Conservation (phyloP, 2,329 filamentous ascomycete genomes). For the Trichoderma atrobrunneum region DNA sequence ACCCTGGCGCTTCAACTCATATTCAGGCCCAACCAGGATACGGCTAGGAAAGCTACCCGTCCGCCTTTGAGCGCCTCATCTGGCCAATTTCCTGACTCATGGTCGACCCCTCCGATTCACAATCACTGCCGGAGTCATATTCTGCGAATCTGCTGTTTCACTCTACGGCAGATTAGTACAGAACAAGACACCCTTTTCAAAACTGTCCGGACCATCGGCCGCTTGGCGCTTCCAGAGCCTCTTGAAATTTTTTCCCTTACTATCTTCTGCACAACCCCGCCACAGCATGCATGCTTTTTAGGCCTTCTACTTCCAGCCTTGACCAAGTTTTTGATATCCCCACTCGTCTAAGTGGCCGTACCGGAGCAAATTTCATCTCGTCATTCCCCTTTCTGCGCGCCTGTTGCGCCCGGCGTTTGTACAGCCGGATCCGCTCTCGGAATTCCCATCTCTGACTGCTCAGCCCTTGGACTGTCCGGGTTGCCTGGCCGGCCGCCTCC, state of each 20-base stretch:
- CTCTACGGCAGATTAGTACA: not conserved
- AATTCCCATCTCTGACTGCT: constrained; percentile 21
- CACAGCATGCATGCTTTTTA: not conserved
- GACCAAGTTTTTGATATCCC: constrained; percentile 22
- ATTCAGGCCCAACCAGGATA: not conserved
- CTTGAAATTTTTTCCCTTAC: not conserved
- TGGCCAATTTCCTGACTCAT: not conserved
- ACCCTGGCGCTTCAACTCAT: constrained; percentile 2
- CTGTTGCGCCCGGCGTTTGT: constrained; percentile 18
- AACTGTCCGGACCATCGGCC: not conserved
- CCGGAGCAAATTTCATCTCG: constrained; percentile 30
- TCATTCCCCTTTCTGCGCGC: constrained; percentile 28
- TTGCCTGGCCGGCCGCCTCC: constrained; percentile 25
- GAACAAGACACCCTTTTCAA: not conserved
- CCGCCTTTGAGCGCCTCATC: not conserved
- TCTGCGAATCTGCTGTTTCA: not conserved
- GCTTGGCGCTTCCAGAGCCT: not conserved
- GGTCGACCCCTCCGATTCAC: not conserved
- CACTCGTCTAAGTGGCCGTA: constrained; percentile 30
- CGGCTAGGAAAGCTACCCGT: constrained; percentile 3
- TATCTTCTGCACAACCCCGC: constrained; percentile 5
- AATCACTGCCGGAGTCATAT: not conserved
- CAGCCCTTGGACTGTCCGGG: constrained; percentile 22
- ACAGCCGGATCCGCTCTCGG: constrained; percentile 30
- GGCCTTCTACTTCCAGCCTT: constrained; percentile 13